Conservation (phyloP, 2,329 filamentous ascomycete genomes). For the Ascocoryne sarcoides region DNA sequence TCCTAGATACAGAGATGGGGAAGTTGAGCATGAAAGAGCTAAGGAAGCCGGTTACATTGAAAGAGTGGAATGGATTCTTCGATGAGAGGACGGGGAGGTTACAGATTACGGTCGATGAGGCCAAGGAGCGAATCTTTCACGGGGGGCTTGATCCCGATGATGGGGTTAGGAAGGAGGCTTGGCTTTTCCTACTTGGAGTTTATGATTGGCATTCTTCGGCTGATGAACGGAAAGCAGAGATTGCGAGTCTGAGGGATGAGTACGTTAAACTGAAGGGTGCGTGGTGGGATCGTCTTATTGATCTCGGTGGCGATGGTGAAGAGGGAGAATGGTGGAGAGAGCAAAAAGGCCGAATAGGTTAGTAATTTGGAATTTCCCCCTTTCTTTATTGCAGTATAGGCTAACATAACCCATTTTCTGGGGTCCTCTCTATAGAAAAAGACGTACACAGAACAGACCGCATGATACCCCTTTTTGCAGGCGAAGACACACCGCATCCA, state of each 20-base stretch:
- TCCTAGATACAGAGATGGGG: constrained; percentile 70
- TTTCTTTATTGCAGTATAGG: constrained; percentile 9
- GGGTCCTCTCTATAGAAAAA: constrained; percentile 63
- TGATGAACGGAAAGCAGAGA: constrained; percentile 74
- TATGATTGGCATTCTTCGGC: constrained; percentile 86
- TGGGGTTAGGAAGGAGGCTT: constrained; percentile 90
- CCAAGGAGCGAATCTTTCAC: constrained; percentile 96
- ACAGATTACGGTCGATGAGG: constrained; percentile 76
- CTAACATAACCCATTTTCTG: constrained; percentile 42
- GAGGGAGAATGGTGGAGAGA: constrained; percentile 95
- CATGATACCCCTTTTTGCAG: constrained; percentile 87
- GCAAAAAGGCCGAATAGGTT: constrained; percentile 88
- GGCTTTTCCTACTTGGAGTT: constrained; percentile 87
- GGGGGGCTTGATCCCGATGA: constrained; percentile 84
- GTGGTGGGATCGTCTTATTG: constrained; percentile 93
- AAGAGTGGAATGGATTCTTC: constrained; percentile 91
- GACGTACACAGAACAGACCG: constrained; percentile 97
- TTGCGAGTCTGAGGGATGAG: constrained; percentile 81
- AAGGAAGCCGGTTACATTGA: constrained; percentile 65
- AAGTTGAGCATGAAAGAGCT: constrained; percentile 67
- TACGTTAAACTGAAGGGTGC: constrained; percentile 88
- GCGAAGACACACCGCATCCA: constrained; percentile 92
- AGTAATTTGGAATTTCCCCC: constrained; percentile 28
- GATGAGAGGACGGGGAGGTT: constrained; percentile 66
- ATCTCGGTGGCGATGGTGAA: constrained; percentile 69